phyloP scores from a whole-genome alignment of 306 rosid species.

The Cicer pinnatifidum region DNA sequence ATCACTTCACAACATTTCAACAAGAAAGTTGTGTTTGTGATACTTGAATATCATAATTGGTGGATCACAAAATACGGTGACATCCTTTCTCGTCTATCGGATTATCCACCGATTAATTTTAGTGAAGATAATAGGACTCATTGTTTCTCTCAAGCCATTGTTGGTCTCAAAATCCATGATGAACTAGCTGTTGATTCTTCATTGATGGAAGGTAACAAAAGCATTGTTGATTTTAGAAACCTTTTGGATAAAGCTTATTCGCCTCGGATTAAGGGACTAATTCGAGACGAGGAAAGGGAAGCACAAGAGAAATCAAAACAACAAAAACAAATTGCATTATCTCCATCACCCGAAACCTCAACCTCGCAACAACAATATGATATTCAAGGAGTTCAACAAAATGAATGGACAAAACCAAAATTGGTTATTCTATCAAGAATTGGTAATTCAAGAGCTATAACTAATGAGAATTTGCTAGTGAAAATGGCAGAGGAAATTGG shows the following conservation, averaged over 20 bases:
- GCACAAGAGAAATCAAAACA: slow-evolving; percentile 42
- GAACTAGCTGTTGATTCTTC: slow-evolving; percentile 72
- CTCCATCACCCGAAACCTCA: slow-evolving; percentile 44
- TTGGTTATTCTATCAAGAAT: slow-evolving; percentile 71
- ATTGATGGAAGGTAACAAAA: slow-evolving; percentile 63
- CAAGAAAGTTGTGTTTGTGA: slow-evolving; percentile 85
- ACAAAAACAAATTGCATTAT: slow-evolving; percentile 38
- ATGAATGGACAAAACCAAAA: slow-evolving; percentile 52
- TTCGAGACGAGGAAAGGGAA: slow-evolving; percentile 59
- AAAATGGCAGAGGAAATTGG: slow-evolving; percentile 72
- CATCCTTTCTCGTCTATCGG: slow-evolving; percentile 74
- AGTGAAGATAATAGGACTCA: slow-evolving; percentile 67
- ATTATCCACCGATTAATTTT: slow-evolving; percentile 66
- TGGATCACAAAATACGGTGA: slow-evolving; percentile 86
- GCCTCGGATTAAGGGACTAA: slow-evolving; percentile 70
- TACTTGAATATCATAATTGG: slow-evolving; percentile 86
- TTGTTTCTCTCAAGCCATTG: slow-evolving; percentile 85
- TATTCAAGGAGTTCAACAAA: slow-evolving; percentile 25
- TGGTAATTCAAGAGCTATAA: slow-evolving; percentile 68
- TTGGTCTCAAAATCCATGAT: slow-evolving; percentile 84
- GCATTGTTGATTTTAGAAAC: slow-evolving; percentile 72
- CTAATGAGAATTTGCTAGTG: slow-evolving; percentile 72
- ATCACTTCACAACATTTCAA: slow-evolving; percentile 81
- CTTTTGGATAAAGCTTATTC: slow-evolving; percentile 72
- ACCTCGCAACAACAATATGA: slow-evolving; percentile 30